A percentile compares a stretch with the other conserved stretches of the same genome.
phyloP scores from a whole-genome alignment of 306 rosid genomes.

The Prunus salicina region DNA sequence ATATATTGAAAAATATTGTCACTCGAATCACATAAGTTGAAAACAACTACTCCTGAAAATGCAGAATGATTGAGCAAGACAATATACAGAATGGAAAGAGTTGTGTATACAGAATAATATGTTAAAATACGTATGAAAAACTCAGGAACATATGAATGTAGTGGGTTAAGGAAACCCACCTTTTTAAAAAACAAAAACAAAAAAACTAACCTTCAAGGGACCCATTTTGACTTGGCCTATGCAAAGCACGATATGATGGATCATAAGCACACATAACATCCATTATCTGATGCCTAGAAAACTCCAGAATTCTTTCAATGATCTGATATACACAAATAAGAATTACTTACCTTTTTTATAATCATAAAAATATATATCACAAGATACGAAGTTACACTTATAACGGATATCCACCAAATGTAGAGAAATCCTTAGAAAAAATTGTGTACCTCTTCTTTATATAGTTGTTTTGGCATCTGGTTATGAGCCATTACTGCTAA shows the following conservation, averaged over 20 bases:
- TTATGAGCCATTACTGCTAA: constrained; percentile 77
- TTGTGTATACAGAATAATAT: neutral
- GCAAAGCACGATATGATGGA: constrained; percentile 86
- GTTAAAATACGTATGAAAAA: neutral
- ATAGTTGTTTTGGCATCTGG: constrained; percentile 92
- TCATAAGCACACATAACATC: constrained; percentile 94
- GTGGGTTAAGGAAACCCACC: constrained; percentile 1
- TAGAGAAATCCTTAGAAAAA: neutral
- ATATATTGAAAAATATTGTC: neutral
- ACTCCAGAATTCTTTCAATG: constrained; percentile 95
- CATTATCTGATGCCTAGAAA: constrained; percentile 84
- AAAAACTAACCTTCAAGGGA: constrained; percentile 65
- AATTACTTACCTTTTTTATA: constrained; percentile 16
- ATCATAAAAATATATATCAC: neutral
- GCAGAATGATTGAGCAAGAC: neutral
- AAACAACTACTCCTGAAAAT: neutral
- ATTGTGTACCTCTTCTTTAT: constrained; percentile 82
- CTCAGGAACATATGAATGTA: too few relatives aligned
- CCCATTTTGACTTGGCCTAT: constrained; percentile 75
- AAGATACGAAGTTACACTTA: neutral
- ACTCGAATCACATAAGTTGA: neutral
- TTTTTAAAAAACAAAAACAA: neutral
- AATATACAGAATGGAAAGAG: neutral
- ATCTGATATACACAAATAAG: constrained; percentile 44
- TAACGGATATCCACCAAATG: neutral